Conservation (phyloP, 768 basidiomycete genomes). For the Kwoniella botswanensis region DNA sequence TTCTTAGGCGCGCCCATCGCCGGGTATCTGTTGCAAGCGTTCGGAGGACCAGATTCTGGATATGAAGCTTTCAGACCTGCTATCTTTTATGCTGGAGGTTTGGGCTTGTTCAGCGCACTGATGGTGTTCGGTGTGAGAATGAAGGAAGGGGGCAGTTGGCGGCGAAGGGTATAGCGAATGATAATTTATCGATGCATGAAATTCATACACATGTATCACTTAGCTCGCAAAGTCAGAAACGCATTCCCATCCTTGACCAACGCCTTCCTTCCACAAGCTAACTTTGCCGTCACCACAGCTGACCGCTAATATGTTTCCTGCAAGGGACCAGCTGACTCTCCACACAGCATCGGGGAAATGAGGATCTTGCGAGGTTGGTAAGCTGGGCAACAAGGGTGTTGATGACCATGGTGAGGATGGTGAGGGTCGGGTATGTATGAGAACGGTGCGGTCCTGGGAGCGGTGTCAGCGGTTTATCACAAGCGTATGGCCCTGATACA, state of each 20-base stretch:
- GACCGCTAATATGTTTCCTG: conserved; percentile 93
- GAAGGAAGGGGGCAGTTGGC: conserved; percentile 15
- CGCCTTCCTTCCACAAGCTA: conserved; percentile 96
- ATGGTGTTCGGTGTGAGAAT: conserved; percentile 14
- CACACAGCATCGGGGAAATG: conserved; percentile 97
- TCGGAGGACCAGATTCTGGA: conserved; percentile 37
- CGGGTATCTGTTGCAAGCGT: conserved; percentile 46
- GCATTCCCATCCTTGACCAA: conserved; percentile 94
- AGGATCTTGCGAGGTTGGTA: conserved; percentile 64
- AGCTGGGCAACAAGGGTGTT: conserved; percentile 57
- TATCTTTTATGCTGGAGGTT: conserved; percentile 43
- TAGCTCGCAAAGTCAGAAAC: conserved; percentile 92
- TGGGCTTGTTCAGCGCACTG: conserved; percentile 30
- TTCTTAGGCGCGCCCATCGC: conserved; percentile 46
- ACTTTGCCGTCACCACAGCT: conserved; percentile 98
- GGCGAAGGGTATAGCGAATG: conserved; percentile 4
- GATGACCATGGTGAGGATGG: conserved; percentile 56
- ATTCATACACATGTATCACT: not conserved
- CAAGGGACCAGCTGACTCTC: conserved; percentile 98
- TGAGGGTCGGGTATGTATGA: conserved; percentile 55
- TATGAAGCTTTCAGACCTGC: conserved; percentile 41
- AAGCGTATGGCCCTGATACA: not conserved
- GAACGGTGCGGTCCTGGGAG: conserved; percentile 56
- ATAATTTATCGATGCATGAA: not conserved
- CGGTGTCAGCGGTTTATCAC: not conserved